Conservation (phyloP, 73 alveolate species). For the Tetrahymena thermophila region DNA sequence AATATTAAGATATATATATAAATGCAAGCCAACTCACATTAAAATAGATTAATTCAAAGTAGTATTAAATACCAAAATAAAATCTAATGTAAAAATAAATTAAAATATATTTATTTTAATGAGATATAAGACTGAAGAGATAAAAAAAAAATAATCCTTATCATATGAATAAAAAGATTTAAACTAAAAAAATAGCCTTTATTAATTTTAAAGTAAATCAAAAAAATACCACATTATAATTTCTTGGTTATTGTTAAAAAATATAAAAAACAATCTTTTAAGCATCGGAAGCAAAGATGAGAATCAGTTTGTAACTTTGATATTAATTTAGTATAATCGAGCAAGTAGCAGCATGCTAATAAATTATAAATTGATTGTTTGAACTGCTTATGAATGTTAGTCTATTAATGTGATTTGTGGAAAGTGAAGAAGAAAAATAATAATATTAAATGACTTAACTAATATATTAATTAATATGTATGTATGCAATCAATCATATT, state of each 20-base stretch:
- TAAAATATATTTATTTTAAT: too few relatives aligned
- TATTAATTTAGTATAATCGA: too few relatives aligned
- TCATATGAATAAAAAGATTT: not conserved
- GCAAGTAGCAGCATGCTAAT: not conserved
- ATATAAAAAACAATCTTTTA: too few relatives aligned
- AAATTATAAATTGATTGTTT: too few relatives aligned
- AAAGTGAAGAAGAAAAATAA: not conserved
- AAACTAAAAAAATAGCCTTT: not conserved
- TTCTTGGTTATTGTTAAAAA: not conserved
- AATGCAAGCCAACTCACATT: too few relatives aligned
- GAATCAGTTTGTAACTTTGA: not conserved
- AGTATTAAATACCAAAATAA: too few relatives aligned
- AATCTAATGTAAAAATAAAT: too few relatives aligned
- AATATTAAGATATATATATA: too few relatives aligned
- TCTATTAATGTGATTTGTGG: not conserved
- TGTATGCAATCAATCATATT: not conserved
- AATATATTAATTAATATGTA: not conserved
- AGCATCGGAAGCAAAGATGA: not conserved
- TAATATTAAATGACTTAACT: not conserved
- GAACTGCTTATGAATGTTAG: too few relatives aligned
- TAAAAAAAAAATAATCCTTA: too few relatives aligned
- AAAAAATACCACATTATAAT: not conserved
- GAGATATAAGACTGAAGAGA: too few relatives aligned
- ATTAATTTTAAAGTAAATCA: not conserved
- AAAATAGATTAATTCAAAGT: too few relatives aligned